Evolutionary conservation across 768 basidiomycete genomes (phyloP).

Genomic region (Tricholoma sp.): DNA sequence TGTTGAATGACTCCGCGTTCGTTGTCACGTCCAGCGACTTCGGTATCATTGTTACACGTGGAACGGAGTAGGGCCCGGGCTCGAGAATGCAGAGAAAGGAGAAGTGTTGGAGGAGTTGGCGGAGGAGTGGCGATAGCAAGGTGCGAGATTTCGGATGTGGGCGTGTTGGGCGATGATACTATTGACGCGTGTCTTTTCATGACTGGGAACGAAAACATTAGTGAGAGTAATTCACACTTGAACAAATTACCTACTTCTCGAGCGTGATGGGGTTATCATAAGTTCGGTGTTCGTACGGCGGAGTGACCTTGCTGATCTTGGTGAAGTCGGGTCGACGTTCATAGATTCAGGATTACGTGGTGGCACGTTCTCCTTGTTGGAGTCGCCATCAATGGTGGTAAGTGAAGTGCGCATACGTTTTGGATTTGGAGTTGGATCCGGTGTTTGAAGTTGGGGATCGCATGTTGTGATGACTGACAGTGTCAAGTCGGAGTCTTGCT

Average conservation of each 20-base stretch:
- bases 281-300: constrained; percentile 34
- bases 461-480: constrained; percentile 24
- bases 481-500: constrained; percentile 20
- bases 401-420: constrained; percentile 57
- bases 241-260: constrained; percentile 35
- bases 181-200: constrained; percentile 45
- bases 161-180: constrained; percentile 33
- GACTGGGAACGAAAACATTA: constrained; percentile 24
- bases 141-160: constrained; percentile 36
- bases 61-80: constrained; percentile 68
- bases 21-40: constrained; percentile 61
- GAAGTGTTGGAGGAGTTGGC: constrained; percentile 48
- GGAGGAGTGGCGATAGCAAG: constrained; percentile 56
- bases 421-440: constrained; percentile 57
- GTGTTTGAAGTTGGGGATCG: constrained; percentile 47
- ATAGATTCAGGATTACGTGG: constrained; percentile 42
- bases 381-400: constrained; percentile 43
- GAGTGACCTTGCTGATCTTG: constrained; percentile 35
- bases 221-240: not conserved
- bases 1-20: constrained; percentile 55
- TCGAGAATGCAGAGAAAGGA: constrained; percentile 49
- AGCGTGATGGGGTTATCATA: constrained; percentile 35
- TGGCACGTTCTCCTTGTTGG: constrained; percentile 79
- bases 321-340: constrained; percentile 29
- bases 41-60: constrained; percentile 50